A percentile compares a stretch with the other conserved stretches of the same genome.
These are phyloP conservation scores for Lipomyces mesembrius DNA, from an alignment of 805 yeast species.

Conservation along the genomic window DNA sequence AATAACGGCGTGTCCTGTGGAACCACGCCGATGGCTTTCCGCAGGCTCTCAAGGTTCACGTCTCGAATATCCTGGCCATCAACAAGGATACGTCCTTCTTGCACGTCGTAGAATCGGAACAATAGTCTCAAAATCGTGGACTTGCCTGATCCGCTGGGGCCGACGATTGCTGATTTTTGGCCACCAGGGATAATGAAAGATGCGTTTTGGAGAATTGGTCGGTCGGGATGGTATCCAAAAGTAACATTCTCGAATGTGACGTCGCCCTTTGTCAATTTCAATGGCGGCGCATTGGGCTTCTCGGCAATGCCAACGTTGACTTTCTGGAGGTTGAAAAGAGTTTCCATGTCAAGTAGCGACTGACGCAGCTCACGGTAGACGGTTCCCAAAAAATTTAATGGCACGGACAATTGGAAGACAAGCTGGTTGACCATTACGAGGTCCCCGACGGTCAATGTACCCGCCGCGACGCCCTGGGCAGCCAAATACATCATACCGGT, in stretches of 20 bases:
- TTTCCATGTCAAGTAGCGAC: conserved; percentile 93
- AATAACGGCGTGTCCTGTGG: conserved; percentile 98
- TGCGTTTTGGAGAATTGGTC: conserved; percentile 83
- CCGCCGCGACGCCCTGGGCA: conserved; percentile 87
- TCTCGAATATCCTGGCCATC: conserved; percentile 87
- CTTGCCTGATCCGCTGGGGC: conserved; percentile 96
- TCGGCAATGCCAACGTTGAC: conserved; percentile 71
- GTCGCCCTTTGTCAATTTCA: conserved; percentile 70
- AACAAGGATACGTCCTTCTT: conserved; percentile 72
- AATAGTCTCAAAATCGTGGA: conserved; percentile 83
- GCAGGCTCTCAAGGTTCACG: conserved; percentile 73
- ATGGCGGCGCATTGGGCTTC: conserved; percentile 63
- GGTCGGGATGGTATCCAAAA: conserved; percentile 86
- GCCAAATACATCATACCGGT: conserved; percentile 96
- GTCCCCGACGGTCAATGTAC: conserved; percentile 88
- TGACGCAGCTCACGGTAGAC: conserved; percentile 95
- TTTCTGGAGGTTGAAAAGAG: conserved; percentile 81
- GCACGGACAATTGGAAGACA: conserved; percentile 94
- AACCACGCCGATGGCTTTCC: conserved; percentile 83
- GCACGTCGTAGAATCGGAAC: conserved; percentile 87
- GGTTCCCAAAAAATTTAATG: conserved; percentile 90
- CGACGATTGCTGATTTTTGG: conserved; percentile 88
- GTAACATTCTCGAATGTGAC: conserved; percentile 88
- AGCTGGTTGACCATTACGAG: conserved; percentile 91
- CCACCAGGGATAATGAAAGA: conserved; percentile 90